Base-by-base conservation (phyloP, 805 yeast genomes). In the Ogataea paradorogensis region DNA sequence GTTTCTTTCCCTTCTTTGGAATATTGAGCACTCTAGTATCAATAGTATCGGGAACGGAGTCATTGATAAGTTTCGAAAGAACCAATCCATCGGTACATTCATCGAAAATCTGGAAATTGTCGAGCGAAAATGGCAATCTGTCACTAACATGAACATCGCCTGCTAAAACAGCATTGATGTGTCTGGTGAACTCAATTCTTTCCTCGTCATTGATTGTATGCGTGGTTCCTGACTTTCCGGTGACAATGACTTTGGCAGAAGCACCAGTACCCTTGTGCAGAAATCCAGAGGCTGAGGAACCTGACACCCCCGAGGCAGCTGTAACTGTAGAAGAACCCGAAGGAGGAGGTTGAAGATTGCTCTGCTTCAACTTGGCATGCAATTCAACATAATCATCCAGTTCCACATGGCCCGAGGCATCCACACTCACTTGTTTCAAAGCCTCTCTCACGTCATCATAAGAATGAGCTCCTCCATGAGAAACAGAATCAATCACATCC, bases 141-240 rank as follows among this genome's bases (percentile, higher is more conserved):
- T 73, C 69, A 18, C 96, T 97, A 40, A 93, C 74, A 46, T 87
- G 88, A 1, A 80, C 60, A 62, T 93, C 99, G 14, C 95, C 98
- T 5, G 89, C 80, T 43, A 93, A 74, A 6, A 89, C 96, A 32
- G 88, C 75, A 63, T 93, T 93, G 66, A 93, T 90, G 64, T 93
- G 99, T 58, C 95, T 80, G 5, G 98, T 93, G 67, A 93, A 93
- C 71, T 89, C 97, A 16, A 85, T 73, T 63, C 96, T 78, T 67
- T 93, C 99, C 70, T 93, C 99, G 58, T 91, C 97, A 62, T 93
- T 89, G 61, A 93, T 90, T 3, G 97, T 88, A 63, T 93, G 99
- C 1, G 95, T 85, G 14, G 95, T 87, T 35, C 97, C 96, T 1
- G 95, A 76, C 33, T 83, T 76, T 39, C 96, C 96, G 27, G 84